Base-by-base conservation (phyloP, 495 filamentous ascomycete species). In the Xylaria telfairii region DNA sequence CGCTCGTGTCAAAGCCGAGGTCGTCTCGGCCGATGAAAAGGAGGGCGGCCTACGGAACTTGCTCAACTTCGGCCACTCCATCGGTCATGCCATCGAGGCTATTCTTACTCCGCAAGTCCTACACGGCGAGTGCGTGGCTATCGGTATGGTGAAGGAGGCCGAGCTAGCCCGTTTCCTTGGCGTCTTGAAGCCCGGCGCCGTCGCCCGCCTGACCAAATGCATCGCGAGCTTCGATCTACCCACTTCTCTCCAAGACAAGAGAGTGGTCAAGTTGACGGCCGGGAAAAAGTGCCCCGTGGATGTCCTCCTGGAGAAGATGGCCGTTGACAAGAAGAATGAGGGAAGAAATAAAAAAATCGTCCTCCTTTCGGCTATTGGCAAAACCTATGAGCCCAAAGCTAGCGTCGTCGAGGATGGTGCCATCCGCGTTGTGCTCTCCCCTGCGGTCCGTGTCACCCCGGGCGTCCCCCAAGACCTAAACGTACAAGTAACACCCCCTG, bases 101-200 rank as follows among this genome's bases (percentile, higher is more conserved):
- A 93, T 99, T 61, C 87, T 98, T 30, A 96, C 97, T 3, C 96
- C 96, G 19, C 94, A 99, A 78, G 91, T 98, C 47, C 87, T 99
- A 17, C 96, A 99, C 76, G 96, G 96, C 39, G 96, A 99, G 79
- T 92, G 91, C 74, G 96, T 99, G 30, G 93, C 96, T 46, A 96
- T 98, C 72, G 96, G 96, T 34, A 98, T 98, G 96, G 93, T 98
- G 34, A 96, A 95, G 79, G 96, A 99, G 79, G 96, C 96, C 30
- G 94, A 97, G 77, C 85, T 99, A 53, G 92, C 96, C 60, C 89
- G 96, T 47, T 92, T 96, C 78, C 87, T 98, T 10, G 96, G 96
- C 21, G 87, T 96, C n/a, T 81, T 98, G 57, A 90, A 91, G 72
- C 92, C 92, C 17, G 91, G 92, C 59, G 96, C 95, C 21, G 96